A percentile compares a stretch with the other conserved stretches of the same genome.
These are phyloP conservation scores for Grosmannia serpens DNA, from an alignment of 2,329 filamentous ascomycete species.

Conservation along the genomic window DNA sequence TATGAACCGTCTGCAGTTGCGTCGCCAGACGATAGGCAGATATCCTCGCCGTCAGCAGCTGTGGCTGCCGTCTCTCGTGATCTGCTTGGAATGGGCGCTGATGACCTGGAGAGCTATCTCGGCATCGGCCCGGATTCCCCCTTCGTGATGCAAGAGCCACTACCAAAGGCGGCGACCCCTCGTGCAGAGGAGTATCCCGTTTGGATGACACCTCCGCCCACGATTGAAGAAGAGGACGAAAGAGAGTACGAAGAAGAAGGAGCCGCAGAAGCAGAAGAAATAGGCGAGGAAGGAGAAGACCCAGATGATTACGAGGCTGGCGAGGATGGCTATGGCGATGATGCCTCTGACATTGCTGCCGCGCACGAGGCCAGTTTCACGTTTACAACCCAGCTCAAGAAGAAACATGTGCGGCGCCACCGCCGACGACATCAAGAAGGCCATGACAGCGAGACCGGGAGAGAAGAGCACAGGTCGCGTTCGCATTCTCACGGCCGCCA, in stretches of 20 bases:
- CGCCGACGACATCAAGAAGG: constrained; percentile 21
- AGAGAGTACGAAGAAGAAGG: constrained; percentile 14
- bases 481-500: constrained; percentile 13
- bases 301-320: neutral
- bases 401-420: constrained; percentile 30
- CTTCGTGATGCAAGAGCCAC: neutral
- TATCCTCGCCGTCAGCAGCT: constrained; percentile 39
- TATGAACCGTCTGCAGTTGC: constrained; percentile 4
- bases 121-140: constrained; percentile 7
- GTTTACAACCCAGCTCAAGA: constrained; percentile 36
- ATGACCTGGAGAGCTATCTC: constrained; percentile 23
- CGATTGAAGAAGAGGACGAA: constrained; percentile 16
- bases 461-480: constrained; percentile 10
- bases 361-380: constrained; percentile 22
- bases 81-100: constrained; percentile 30
- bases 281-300: constrained; percentile 16
- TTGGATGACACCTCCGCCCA: constrained; percentile 5
- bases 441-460: constrained; percentile 16
- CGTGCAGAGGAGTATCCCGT: neutral
- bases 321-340: neutral
- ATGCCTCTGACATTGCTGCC: constrained; percentile 20
- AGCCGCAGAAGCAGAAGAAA: neutral
- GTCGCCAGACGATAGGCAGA: constrained; percentile 21
- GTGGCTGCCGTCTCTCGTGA: constrained; percentile 41
- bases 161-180: neutral